These are phyloP conservation scores for Niveomyces coronatus DNA, from an alignment of 2,329 filamentous ascomycete species.

Conservation along the genomic window DNA sequence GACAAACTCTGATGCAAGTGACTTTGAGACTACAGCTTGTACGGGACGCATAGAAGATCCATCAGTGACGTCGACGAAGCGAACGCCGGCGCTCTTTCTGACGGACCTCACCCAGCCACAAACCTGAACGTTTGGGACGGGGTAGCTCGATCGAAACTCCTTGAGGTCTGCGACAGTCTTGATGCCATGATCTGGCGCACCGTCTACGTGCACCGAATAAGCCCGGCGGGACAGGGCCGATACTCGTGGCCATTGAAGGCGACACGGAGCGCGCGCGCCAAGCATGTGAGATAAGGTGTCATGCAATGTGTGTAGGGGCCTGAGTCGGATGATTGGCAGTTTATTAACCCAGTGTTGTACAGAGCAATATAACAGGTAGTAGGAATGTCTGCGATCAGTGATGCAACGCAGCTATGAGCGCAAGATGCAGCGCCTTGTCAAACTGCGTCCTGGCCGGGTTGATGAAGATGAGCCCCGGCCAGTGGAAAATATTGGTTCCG, in stretches of 20 bases:
- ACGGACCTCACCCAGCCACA: constrained; percentile 77
- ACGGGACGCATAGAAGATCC: constrained; percentile 71
- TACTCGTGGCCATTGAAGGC: neutral
- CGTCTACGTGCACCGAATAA: constrained; percentile 25
- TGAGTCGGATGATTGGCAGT: no score
- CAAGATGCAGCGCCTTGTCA: no score
- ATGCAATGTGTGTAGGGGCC: no score
- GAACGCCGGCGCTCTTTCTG: constrained; percentile 71
- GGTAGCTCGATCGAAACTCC: constrained; percentile 35
- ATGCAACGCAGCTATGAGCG: no score
- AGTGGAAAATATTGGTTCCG: no score
- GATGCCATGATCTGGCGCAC: constrained; percentile 19
- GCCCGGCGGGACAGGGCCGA: constrained; percentile 11
- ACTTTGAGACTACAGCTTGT: constrained; percentile 69
- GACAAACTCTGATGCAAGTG: constrained; percentile 61
- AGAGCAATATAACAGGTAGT: no score
- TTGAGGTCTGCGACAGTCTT: constrained; percentile 46
- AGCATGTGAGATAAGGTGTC: no score
- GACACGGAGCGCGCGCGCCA: neutral
- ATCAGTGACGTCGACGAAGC: constrained; percentile 80
- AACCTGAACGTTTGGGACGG: constrained; percentile 45
- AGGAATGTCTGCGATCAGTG: no score
- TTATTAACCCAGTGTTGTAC: no score
- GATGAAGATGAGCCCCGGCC: no score
- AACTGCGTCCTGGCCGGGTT: no score